Conservation (phyloP, 2,329 filamentous ascomycete genomes). For the Claviceps digitariae region DNA sequence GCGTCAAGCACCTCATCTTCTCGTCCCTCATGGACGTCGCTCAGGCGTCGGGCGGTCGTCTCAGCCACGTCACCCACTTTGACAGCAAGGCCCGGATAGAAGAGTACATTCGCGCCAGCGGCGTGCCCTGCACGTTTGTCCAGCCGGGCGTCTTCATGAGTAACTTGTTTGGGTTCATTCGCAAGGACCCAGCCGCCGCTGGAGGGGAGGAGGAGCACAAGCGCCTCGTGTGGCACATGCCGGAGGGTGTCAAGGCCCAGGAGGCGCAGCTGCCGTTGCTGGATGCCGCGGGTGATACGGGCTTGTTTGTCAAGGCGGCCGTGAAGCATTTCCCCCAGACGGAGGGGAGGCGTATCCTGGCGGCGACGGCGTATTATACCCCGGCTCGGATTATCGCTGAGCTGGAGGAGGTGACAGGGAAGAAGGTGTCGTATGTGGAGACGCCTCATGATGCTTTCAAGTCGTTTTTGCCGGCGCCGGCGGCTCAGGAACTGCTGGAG, state of each 20-base stretch:
- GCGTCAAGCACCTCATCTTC: constrained; percentile 32
- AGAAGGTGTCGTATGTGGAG: constrained; percentile 16
- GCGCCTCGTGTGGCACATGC: constrained; percentile 16
- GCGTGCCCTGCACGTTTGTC: constrained; percentile 37
- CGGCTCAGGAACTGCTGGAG: constrained; percentile 25
- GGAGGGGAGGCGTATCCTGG: constrained; percentile 23
- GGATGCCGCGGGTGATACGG: constrained; percentile 24
- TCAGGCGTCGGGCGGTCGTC: constrained; percentile 22
- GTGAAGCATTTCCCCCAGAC: constrained; percentile 18
- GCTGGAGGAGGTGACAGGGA: constrained; percentile 22
- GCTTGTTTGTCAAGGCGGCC: constrained; percentile 22
- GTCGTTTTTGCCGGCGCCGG: constrained; percentile 15
- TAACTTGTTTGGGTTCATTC: constrained; percentile 23
- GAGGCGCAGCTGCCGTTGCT: constrained; percentile 25
- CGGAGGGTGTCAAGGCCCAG: constrained; percentile 13
- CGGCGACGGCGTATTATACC: constrained; percentile 23
- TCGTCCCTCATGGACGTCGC: constrained; percentile 29
- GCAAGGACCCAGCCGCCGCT: constrained; percentile 8
- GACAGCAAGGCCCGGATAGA: constrained; percentile 44
- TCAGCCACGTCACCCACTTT: constrained; percentile 33
- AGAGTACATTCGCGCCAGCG: constrained; percentile 36
- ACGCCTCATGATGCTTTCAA: constrained; percentile 22
- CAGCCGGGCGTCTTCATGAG: constrained; percentile 41
- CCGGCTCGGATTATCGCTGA: constrained; percentile 19
- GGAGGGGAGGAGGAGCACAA: constrained; percentile 11